A percentile compares a stretch with the other conserved stretches of the same genome.
These are phyloP conservation scores for Arachis stenosperma DNA, from an alignment of 306 rosid genomes.

Conservation along the genomic window DNA sequence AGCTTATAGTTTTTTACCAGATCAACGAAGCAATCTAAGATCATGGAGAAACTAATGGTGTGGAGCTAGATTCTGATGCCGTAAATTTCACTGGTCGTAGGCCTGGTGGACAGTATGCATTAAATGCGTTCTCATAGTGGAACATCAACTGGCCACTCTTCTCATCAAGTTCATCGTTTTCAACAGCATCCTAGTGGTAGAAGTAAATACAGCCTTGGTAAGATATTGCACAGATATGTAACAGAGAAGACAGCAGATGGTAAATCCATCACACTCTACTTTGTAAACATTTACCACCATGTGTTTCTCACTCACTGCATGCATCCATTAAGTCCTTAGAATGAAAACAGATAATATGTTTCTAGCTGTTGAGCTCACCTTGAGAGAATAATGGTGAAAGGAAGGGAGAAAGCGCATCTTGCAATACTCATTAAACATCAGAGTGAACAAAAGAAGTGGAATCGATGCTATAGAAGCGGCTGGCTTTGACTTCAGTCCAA, in stretches of 20 bases:
- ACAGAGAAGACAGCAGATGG: too few species aligned
- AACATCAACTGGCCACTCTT: conserved; percentile 52
- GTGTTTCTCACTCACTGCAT: too few species aligned
- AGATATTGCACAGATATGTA: not conserved
- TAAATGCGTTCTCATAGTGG: conserved; percentile 63
- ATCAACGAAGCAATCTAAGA: conserved; percentile 22
- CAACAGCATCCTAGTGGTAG: conserved; percentile 64
- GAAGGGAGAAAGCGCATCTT: conserved; percentile 90
- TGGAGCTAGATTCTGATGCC: conserved; percentile 56
- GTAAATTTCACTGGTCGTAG: conserved; percentile 58
- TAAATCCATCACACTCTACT: too few species aligned
- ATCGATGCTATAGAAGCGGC: conserved; percentile 82
- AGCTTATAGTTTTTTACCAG: not conserved
- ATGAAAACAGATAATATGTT: too few species aligned
- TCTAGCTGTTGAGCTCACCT: conserved; percentile 50
- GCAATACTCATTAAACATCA: conserved; percentile 85
- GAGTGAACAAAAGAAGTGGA: conserved; percentile 68
- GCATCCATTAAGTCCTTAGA: too few species aligned
- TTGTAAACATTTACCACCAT: too few species aligned
- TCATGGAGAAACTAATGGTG: conserved; percentile 49
- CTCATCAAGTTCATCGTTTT: conserved; percentile 73
- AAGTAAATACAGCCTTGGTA: not conserved
- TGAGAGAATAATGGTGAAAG: conserved; percentile 58
- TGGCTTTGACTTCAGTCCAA: conserved; percentile 80
- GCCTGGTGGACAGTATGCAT: conserved; percentile 74